These are phyloP conservation scores for Brachypodium distachyon DNA, from an alignment of 202 grass and related monocot genomes.

Conservation along the genomic window DNA sequence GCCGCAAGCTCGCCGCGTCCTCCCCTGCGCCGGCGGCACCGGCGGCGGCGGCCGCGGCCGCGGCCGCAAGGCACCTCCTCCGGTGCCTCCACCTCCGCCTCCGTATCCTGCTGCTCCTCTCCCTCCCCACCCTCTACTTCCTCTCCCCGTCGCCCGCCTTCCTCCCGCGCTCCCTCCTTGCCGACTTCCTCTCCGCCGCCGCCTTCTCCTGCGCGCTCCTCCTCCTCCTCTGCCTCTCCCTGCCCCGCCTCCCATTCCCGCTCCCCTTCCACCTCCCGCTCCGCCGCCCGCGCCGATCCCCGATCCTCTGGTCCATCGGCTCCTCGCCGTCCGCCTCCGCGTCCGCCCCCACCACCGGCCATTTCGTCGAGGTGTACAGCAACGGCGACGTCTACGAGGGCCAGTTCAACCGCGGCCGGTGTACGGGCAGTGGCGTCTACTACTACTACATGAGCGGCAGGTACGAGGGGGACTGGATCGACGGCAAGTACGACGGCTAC, in stretches of 20 bases:
- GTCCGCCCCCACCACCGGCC: slow-evolving; percentile 45
- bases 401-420: slow-evolving; percentile 65
- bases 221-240: slow-evolving; percentile 64
- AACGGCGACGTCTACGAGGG: slow-evolving; percentile 95
- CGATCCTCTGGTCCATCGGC: slow-evolving; percentile 83
- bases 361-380: slow-evolving; percentile 73
- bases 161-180: slow-evolving; percentile 57
- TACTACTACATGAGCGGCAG: slow-evolving; percentile 98
- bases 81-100: slow-evolving; percentile 81
- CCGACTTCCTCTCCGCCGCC: slow-evolving; percentile 78
- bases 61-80: slow-evolving; percentile 49
- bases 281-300: slow-evolving; percentile 39
- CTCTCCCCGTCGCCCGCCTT: slow-evolving; percentile 25
- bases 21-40: not conserved
- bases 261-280: slow-evolving; percentile 41
- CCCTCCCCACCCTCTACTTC: slow-evolving; percentile 56
- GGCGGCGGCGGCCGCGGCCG: slow-evolving; percentile 22
- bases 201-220: slow-evolving; percentile 86
- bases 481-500: slow-evolving; percentile 80
- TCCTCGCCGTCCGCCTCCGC: slow-evolving; percentile 30
- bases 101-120: slow-evolving; percentile 64
- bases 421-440: slow-evolving; percentile 92
- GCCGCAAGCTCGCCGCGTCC: slow-evolving; percentile 24
- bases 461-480: slow-evolving; percentile 93
- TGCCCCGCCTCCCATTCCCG: slow-evolving; percentile 42